phyloP scores from a whole-genome alignment of 805 yeast genomes.

The Wickerhamiella nectarea region DNA sequence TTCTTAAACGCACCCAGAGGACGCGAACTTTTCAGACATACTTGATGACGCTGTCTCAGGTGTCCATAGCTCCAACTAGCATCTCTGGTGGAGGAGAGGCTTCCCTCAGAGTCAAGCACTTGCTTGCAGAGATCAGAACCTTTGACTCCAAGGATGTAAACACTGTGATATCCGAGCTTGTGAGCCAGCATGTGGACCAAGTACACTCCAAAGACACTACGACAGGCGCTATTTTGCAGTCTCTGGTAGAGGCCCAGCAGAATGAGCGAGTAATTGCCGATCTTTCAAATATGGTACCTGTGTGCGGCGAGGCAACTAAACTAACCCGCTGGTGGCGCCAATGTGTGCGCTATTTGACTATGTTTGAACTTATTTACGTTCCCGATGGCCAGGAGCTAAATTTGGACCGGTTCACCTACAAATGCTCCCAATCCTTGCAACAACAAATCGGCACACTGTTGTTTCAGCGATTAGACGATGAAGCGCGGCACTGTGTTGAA shows the following conservation, averaged over 20 bases:
- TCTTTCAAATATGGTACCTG: background rate
- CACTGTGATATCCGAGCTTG: constrained; percentile 2
- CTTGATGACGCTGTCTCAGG: constrained; percentile 5
- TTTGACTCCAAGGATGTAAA: background rate
- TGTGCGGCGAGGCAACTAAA: background rate
- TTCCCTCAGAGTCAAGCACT: background rate
- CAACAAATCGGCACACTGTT: constrained; percentile 5
- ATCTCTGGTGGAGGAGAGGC: background rate
- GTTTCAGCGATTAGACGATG: constrained; percentile 4
- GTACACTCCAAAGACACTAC: background rate
- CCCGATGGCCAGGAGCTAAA: constrained; percentile 3
- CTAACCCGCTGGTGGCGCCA: constrained; percentile 9
- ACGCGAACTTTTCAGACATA: background rate
- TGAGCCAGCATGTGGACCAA: background rate
- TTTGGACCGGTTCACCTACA: background rate
- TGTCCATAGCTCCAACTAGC: background rate
- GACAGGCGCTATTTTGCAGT: background rate
- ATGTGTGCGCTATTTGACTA: constrained; percentile 5
- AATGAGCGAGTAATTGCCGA: constrained; percentile 3
- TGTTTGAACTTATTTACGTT: constrained; percentile 3
- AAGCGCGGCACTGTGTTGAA: constrained; percentile 7
- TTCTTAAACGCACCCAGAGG: background rate
- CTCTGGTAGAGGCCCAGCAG: background rate
- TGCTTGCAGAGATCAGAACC: constrained; percentile 1
- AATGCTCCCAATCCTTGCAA: constrained; percentile 2